Base-by-base conservation (phyloP, 2,329 filamentous ascomycete genomes). In the Aspergillus ibericus region DNA sequence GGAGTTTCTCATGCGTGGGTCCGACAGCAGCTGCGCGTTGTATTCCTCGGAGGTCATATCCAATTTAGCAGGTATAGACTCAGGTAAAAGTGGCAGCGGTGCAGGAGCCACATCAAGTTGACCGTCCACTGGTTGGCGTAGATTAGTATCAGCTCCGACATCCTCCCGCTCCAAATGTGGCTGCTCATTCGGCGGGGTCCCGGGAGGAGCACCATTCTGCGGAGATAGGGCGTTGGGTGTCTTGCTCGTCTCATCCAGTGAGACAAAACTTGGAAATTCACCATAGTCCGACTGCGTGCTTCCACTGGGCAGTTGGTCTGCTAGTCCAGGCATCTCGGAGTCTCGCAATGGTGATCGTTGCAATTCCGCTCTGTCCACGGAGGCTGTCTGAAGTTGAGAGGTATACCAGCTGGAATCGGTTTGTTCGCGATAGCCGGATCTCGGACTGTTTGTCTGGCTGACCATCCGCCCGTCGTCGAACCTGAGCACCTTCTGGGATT, bases 31-130 rank as follows among this genome's bases (percentile, higher is more conserved):
- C 59, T 89, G 80, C 9, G 91, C 90, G 70, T 98, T 99, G 74
- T 98, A 92, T 70, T 97, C 90, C 75, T 99, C 93, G 0, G 95
- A 90, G 0, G 92, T 96, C 79, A 95, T 78, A 10, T 74, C 75
- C 16, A 75, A 73, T 34, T 78, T 75, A 20, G 73, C 73, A 20
- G 68, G 64, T 9, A 61, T 60, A 8, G 53, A 49, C 25, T 66
- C 60, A 16, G 55, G 64, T 12, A 59, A 65, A 5, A 20, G 46
- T 15, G 27, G 36, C 46, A 22, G 58, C 44, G 35, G 35, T 13
- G 25, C 44, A 10, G 44, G 13, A 32, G 27, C 36, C 47, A 48
- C 60, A 35, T 35, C 25, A 25, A 49, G 10, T 25, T 25, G 50
- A 34, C 35, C 40, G 16, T 46, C 34, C n/a, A 27, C 44, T 29